Evolutionary conservation across 176 grass and related monocot species (phyloP).

Genomic region (Typha latifolia): DNA sequence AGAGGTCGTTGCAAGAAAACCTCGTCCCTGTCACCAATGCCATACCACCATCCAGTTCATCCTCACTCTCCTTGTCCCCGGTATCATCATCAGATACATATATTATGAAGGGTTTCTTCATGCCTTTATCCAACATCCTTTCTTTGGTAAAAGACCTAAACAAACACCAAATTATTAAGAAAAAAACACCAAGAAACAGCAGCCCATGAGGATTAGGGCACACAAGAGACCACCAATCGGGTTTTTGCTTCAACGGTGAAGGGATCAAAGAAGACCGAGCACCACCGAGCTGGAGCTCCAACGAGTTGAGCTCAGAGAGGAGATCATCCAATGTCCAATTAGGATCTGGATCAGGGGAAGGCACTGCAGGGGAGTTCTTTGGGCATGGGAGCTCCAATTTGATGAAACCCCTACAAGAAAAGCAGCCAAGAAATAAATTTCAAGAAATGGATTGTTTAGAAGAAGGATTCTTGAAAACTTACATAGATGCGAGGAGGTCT

Average conservation of each 20-base stretch:
- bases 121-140: not conserved
- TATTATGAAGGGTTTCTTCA: not conserved
- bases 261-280: not conserved
- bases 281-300: conserved; percentile 8
- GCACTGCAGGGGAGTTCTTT: conserved; percentile 4
- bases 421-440: not conserved
- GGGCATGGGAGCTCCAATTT: conserved; percentile 4
- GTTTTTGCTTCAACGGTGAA: not conserved
- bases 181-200: not conserved
- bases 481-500: no score
- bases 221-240: not conserved
- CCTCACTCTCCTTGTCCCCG: not conserved
- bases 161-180: not conserved
- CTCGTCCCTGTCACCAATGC: not conserved
- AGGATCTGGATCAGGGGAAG: conserved; percentile 2
- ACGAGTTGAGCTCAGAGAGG: not conserved
- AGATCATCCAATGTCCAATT: conserved; percentile 7
- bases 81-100: not conserved
- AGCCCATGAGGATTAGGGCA: not conserved
- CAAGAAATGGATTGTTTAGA: no score
- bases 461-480: no score
- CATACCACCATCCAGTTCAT: not conserved
- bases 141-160: not conserved
- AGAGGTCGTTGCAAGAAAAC: not conserved
- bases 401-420: conserved; percentile 4